Evolutionary conservation across 2,329 filamentous ascomycete genomes (phyloP).

Genomic region (Talaromyces rugulosus): DNA sequence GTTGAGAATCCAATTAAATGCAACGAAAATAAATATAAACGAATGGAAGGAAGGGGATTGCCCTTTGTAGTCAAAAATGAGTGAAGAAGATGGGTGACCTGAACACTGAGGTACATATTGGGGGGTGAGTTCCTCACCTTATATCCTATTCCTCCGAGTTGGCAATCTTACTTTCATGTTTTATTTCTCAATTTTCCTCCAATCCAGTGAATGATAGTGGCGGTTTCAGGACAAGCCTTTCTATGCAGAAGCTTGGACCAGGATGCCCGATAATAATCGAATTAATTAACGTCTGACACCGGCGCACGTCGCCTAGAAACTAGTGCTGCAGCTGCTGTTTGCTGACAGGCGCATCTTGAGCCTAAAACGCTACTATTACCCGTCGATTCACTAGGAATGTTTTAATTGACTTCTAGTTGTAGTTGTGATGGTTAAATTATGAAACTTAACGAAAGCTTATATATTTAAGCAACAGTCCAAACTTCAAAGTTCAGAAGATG

Average conservation of each 20-base stretch:
- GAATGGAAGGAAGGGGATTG: background rate
- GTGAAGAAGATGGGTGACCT: background rate
- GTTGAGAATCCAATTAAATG: background rate
- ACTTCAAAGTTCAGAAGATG: background rate
- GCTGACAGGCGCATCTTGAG: background rate
- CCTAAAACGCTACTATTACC: background rate
- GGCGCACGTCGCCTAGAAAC: background rate
- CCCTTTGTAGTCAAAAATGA: background rate
- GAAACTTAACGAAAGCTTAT: background rate
- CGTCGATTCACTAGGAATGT: background rate
- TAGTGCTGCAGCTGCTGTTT: background rate
- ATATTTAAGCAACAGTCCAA: background rate
- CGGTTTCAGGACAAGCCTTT: background rate
- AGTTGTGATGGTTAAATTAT: no score
- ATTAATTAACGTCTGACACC: background rate
- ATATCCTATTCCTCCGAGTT: background rate
- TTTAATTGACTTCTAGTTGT: background rate
- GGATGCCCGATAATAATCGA: background rate
- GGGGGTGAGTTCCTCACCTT: background rate
- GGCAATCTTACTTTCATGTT: background rate
- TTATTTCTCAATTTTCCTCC: background rate
- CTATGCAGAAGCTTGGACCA: background rate
- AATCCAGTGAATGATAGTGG: background rate
- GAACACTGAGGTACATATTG: background rate
- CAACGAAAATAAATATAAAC: background rate